Evolutionary conservation across 192 early-diverging fungal genomes (phyloP), one percentile per base, ranked within the genome.

Genomic region (Backusella westeae): DNA sequence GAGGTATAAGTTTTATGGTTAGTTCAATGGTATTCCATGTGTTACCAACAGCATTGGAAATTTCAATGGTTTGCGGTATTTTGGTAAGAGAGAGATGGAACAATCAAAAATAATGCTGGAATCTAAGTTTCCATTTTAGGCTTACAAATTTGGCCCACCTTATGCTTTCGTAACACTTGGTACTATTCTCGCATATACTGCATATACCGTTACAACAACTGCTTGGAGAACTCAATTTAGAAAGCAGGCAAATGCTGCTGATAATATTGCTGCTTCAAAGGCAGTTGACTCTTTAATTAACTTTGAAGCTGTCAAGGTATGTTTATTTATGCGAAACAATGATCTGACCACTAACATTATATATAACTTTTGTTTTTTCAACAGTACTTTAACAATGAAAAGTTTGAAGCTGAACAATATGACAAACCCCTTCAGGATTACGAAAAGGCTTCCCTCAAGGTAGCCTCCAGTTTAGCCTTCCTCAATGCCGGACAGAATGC

Each of bases 241-340:
- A 34, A 92, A 92, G 56, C 85, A 96, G 66, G 98, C 98, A 88
- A 99, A 99, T 80, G 85, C 89, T 29, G 97, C 98, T 15, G 98
- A 99, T 78, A 99, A 99, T 81, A 83, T 92, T 80, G 98, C 97
- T 6, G 97, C 98, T 0, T 92, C 95, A 7, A 90, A 92, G 5
- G 96, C 97, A 6, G 96, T 98, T 0, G 98, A 99, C 78, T 96
- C 97, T 34, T 86, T 99, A 49, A 90, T 99, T 72, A 99, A 99
- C 75, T 97, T 95, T 81, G 98, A 99, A 83, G 93, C 97, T 9
- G 98, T 99, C 71, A 98, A 99, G 72, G 82, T 88, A 69, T 79
- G 79, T 29, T 63, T 23, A 59, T 77, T 8, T 80, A 79, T 72
- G 81, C 77, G 10, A 69, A 29, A 69, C 46, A 49, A 17, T 10